Evolutionary conservation across 768 basidiomycete species (phyloP).

Genomic region (Boletus barrowsii): DNA sequence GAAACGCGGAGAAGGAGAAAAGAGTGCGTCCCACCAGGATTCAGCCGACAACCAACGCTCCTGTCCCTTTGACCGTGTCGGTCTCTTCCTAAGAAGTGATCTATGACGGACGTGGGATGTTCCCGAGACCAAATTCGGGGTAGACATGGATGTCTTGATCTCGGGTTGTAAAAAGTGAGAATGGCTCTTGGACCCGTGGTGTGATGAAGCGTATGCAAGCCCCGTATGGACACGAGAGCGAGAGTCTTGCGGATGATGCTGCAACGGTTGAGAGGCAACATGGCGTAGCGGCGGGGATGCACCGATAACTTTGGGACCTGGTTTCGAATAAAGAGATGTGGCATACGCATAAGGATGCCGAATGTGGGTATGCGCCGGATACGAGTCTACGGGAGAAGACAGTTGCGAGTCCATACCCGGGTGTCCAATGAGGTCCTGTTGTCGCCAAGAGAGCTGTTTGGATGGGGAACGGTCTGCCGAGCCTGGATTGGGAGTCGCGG

Average conservation of each 20-base stretch:
- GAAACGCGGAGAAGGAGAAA: constrained; percentile 75
- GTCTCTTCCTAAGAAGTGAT: constrained; percentile 19
- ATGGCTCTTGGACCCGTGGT: constrained; percentile 1
- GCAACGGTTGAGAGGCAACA: constrained; percentile 24
- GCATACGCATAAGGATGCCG: constrained; percentile 55
- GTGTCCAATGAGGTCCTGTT: constrained; percentile 11
- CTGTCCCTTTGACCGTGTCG: constrained; percentile 38
- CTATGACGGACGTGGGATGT: constrained; percentile 5
- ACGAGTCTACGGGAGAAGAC: constrained; percentile 14
- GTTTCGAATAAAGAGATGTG: constrained; percentile 19
- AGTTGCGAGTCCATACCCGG: constrained; percentile 16
- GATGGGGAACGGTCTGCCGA: constrained; percentile 12
- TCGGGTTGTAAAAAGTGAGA: neutral
- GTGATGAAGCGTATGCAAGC: constrained; percentile 5
- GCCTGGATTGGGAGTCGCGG: constrained; percentile 13
- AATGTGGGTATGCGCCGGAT: constrained; percentile 25
- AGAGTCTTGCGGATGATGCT: constrained; percentile 12
- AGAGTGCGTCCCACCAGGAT: constrained; percentile 77
- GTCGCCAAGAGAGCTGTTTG: constrained; percentile 18
- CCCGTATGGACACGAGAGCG: neutral
- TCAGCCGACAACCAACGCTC: constrained; percentile 72
- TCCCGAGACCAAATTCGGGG: constrained; percentile 54
- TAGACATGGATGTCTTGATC: constrained; percentile 59
- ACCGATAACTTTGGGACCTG: neutral
- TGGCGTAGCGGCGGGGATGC: constrained; percentile 15